Percentiles rank a stretch among this genome's conserved stretches.
These are phyloP conservation scores for Thinopyrum elongatum DNA, from an alignment of 176 grass and related monocot genomes.

Conservation along the genomic window DNA sequence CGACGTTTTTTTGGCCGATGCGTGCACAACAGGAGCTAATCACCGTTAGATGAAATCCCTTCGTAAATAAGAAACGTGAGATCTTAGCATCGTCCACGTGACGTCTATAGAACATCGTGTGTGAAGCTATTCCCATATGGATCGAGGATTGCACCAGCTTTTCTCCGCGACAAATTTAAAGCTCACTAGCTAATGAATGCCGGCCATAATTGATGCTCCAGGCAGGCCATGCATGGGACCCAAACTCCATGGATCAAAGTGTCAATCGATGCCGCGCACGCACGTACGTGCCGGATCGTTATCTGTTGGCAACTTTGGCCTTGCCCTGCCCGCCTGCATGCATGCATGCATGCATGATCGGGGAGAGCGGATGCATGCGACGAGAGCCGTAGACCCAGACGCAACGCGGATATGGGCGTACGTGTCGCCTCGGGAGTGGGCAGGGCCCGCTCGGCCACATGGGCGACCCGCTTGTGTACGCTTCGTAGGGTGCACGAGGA, in stretches of 20 bases:
- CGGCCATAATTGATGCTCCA: not conserved
- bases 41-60: no score
- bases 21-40: no score
- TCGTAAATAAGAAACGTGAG: no score
- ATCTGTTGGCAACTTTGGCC: not conserved
- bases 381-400: not conserved
- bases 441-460: no score
- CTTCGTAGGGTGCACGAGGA: no score
- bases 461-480: no score
- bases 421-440: slow-evolving; percentile 22
- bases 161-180: not conserved
- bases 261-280: not conserved
- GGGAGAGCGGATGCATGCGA: not conserved
- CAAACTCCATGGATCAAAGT: not conserved
- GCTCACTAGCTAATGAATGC: not conserved
- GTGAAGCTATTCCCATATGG: no score
- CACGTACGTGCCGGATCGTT: slow-evolving; percentile 21
- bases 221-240: not conserved
- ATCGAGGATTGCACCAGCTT: not conserved
- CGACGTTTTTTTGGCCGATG: no score
- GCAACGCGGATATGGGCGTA: not conserved
- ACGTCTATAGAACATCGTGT: no score
- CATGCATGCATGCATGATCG: not conserved
- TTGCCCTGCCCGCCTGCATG: not conserved
- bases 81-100: no score